These are phyloP conservation scores for Westerdykella ornata DNA, from an alignment of 2,329 filamentous ascomycete genomes.

Conservation along the genomic window DNA sequence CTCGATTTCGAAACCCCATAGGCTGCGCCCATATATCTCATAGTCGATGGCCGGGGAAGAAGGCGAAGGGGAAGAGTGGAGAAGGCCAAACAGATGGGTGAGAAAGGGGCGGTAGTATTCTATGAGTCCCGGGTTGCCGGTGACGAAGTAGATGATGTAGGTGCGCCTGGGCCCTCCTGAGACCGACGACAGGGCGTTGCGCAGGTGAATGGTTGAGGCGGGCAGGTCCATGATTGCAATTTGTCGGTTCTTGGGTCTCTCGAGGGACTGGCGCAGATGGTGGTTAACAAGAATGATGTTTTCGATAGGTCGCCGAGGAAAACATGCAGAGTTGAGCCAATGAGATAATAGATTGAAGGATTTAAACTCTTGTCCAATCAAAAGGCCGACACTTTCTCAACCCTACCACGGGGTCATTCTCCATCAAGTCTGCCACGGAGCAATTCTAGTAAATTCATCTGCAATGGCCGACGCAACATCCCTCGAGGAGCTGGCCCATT, in stretches of 20 bases:
- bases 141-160: conserved; percentile 63
- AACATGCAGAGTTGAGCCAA: too few relatives aligned
- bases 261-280: too few relatives aligned
- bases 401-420: too few relatives aligned
- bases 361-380: too few relatives aligned
- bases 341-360: too few relatives aligned
- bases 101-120: conserved; percentile 67
- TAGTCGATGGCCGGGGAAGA: conserved; percentile 13
- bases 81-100: conserved; percentile 47
- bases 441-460: too few relatives aligned
- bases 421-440: too few relatives aligned
- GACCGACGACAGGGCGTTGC: conserved; percentile 14
- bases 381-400: too few relatives aligned
- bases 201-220: conserved; percentile 21
- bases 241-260: too few relatives aligned
- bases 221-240: conserved; percentile 1
- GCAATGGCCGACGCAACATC: neutral
- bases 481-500: conserved; percentile 9
- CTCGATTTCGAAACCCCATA: conserved; percentile 41
- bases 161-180: conserved; percentile 17
- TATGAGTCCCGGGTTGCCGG: conserved; percentile 70
- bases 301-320: too few relatives aligned
- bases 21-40: conserved; percentile 37
- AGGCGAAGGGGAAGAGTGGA: conserved; percentile 29
- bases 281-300: too few relatives aligned